Evolutionary conservation across 1,284 basidiomycete genomes (phyloP), one percentile per base, ranked within the genome.

Genomic region (Malassezia japonica): DNA sequence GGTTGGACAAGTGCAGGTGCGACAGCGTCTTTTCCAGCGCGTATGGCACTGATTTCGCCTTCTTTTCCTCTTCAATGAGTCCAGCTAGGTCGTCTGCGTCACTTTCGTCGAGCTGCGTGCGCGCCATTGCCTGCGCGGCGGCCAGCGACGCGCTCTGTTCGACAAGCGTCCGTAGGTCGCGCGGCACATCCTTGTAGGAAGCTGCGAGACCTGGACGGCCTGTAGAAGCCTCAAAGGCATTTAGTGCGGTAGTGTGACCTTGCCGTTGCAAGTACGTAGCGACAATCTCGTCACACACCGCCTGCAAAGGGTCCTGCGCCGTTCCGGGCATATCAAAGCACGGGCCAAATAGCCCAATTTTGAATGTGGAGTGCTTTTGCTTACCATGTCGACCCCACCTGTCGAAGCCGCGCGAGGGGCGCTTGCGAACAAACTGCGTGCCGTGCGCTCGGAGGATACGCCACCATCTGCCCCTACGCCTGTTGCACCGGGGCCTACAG

Each of bases 1-100:
- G 64, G 54, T 71, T 71, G 39, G 57, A 46, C 1, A 57, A 53
- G 29, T 71, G 68, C 12, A 71, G 18, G 1, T 62, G 55, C 9
- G 50, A 6, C 21, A 61, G 48, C 0, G 66, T 64, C 10, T 48
- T 27, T 2, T 16, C 21, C 6, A 70, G 51, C 1, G 32, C 21
- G 47, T 50, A 52, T 56, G 3, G 50, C 46, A 4, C 56, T 48
- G 9, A 46, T 55, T 3, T 53, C 0, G 21, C 16, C 12, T 12
- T 13, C 18, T 38, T 12, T 12, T 13, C 25, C 5, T 21, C 4
- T 4, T 6, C 1, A 56, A 53, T 10, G 56, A 57, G 0, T 44
- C 41, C 13, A 64, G 49, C 29, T 21, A 25, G 18, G 16, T 15
- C 8, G 7, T 25, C 43, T 16, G 18, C 12, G 7, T 4, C 18